Percentiles rank a stretch among this genome's conserved stretches.
phyloP scores from a whole-genome alignment of 176 grass and related monocot genomes.

The Oropetium thomaeum region DNA sequence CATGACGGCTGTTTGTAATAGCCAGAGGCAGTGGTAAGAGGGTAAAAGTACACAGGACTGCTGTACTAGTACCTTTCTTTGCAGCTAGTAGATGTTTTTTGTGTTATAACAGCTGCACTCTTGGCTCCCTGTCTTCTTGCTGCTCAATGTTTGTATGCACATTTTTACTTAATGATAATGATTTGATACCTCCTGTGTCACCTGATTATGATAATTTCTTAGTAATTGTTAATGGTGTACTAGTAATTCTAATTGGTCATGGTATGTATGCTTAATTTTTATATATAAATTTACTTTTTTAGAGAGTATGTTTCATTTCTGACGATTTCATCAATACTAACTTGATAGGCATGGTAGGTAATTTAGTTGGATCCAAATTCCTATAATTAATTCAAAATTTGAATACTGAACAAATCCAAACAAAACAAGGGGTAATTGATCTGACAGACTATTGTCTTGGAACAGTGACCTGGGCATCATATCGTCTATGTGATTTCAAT shows the following conservation, averaged over 20 bases:
- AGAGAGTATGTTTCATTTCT: neutral
- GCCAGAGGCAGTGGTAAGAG: conserved; percentile 1
- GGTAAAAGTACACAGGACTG: neutral
- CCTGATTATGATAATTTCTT: neutral
- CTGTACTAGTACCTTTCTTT: too few species aligned
- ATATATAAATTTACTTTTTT: neutral
- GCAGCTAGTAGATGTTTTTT: conserved; percentile 6
- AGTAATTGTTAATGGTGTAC: neutral
- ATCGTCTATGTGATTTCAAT: neutral
- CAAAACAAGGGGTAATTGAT: neutral
- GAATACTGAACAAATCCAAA: neutral
- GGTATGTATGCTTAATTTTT: neutral
- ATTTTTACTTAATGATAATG: neutral
- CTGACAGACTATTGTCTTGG: neutral
- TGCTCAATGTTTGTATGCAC: neutral
- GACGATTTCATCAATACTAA: neutral
- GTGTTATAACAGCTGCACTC: too few species aligned
- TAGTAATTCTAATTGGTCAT: neutral
- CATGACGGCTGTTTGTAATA: neutral
- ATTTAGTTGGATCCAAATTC: neutral
- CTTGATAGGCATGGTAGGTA: neutral
- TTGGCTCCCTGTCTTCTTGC: neutral
- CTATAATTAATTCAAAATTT: neutral
- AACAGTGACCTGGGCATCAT: neutral
- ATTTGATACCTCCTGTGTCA: neutral